Evolutionary conservation across 2,329 filamentous ascomycete genomes (phyloP).

Genomic region (Moelleriella libera): DNA sequence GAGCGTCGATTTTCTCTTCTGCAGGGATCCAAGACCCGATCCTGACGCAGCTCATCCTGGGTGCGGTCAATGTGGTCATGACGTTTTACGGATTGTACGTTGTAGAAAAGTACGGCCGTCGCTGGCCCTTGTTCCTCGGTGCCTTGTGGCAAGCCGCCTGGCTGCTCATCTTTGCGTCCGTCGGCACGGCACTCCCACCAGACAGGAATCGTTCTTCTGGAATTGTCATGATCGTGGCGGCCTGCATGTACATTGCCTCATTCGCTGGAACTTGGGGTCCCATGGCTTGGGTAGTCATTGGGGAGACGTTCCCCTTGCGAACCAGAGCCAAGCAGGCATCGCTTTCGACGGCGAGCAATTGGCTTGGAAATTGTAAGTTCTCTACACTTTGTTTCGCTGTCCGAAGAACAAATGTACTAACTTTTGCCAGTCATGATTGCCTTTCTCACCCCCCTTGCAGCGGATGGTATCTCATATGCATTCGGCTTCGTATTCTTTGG

Average conservation of each 20-base stretch:
- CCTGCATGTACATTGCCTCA: constrained; percentile 60
- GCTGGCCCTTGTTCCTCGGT: constrained; percentile 50
- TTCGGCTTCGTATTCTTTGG: constrained; percentile 54
- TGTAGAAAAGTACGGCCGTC: constrained; percentile 54
- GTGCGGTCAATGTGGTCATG: constrained; percentile 52
- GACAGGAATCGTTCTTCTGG: constrained; percentile 33
- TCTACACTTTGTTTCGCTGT: background rate
- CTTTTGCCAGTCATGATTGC: constrained; percentile 39
- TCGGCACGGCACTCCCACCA: constrained; percentile 33
- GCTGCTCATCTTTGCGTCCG: constrained; percentile 48
- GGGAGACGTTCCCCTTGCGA: constrained; percentile 49
- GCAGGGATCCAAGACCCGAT: constrained; percentile 54
- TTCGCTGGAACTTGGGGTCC: constrained; percentile 60
- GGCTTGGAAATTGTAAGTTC: constrained; percentile 41
- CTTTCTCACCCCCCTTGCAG: constrained; percentile 56
- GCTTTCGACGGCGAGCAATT: constrained; percentile 39
- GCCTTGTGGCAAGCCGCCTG: constrained; percentile 54
- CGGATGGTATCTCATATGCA: constrained; percentile 41
- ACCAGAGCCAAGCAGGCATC: constrained; percentile 40
- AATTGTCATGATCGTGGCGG: constrained; percentile 56
- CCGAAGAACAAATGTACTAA: background rate
- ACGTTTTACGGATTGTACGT: constrained; percentile 56
- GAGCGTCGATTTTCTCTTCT: constrained; percentile 51
- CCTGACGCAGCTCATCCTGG: constrained; percentile 53
- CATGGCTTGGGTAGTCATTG: constrained; percentile 53